phyloP scores from a whole-genome alignment of 2,329 filamentous ascomycete species.

The Cordyceps pruinosa region DNA sequence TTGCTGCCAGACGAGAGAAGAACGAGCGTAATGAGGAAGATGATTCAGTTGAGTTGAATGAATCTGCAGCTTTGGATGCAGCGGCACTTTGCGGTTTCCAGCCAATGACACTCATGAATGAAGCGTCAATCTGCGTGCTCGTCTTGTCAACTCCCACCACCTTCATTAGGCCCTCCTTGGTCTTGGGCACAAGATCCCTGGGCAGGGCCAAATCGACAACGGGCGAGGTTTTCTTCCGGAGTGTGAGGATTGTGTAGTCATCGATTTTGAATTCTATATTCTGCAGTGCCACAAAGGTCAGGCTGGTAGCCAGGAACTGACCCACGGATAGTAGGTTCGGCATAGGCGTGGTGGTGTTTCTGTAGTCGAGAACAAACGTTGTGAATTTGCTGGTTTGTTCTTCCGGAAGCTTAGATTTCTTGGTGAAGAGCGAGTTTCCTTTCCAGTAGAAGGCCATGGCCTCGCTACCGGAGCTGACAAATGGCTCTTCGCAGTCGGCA shows the following conservation, averaged over 20 bases:
- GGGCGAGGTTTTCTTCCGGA: conserved; percentile 82
- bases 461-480: conserved; percentile 84
- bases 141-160: conserved; percentile 74
- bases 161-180: conserved; percentile 83
- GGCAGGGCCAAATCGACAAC: conserved; percentile 67
- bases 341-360: conserved; percentile 78
- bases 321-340: conserved; percentile 80
- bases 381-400: conserved; percentile 65
- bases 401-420: conserved; percentile 67
- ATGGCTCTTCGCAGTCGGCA: conserved; percentile 94
- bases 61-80: conserved; percentile 37
- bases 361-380: conserved; percentile 90
- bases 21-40: conserved; percentile 70
- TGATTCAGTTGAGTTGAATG: conserved; percentile 41
- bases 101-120: conserved; percentile 79
- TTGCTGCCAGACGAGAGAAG: conserved; percentile 68
- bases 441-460: conserved; percentile 99
- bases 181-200: conserved; percentile 70
- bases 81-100: conserved; percentile 59
- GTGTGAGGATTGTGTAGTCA: conserved; percentile 69
- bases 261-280: conserved; percentile 87
- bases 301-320: conserved; percentile 88
- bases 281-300: conserved; percentile 90
- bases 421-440: conserved; percentile 92
- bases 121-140: conserved; percentile 85